These are phyloP conservation scores for Calonectria pseudoreteaudii DNA, from an alignment of 2,329 filamentous ascomycete genomes.

Conservation along the genomic window DNA sequence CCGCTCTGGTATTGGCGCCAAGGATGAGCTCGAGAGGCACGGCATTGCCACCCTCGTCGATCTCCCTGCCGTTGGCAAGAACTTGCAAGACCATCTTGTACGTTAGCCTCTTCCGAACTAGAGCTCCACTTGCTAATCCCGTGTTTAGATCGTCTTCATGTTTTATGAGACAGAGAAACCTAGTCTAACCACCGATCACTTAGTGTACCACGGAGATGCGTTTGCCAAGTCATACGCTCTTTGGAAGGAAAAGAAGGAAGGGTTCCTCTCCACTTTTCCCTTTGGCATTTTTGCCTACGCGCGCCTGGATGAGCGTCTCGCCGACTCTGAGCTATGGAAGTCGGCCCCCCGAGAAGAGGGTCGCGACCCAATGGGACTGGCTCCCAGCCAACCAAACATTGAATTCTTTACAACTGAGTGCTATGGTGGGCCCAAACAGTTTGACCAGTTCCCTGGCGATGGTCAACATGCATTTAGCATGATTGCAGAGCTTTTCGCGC, in stretches of 20 bases:
- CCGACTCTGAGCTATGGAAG: conserved; percentile 66
- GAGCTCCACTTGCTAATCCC: background rate
- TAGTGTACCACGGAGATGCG: conserved; percentile 65
- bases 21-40: conserved; percentile 54
- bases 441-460: conserved; percentile 63
- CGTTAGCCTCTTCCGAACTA: background rate
- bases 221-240: conserved; percentile 62
- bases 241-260: conserved; percentile 69
- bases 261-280: conserved; percentile 70
- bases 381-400: conserved; percentile 66
- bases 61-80: conserved; percentile 62
- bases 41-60: conserved; percentile 56
- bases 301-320: conserved; percentile 70
- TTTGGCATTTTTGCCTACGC: conserved; percentile 73
- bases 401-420: conserved; percentile 74
- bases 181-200: conserved; percentile 65
- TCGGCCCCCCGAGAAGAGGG: conserved; percentile 59
- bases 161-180: conserved; percentile 69
- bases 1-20: conserved; percentile 64
- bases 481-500: conserved; percentile 68
- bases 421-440: conserved; percentile 71
- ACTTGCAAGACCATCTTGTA: conserved; percentile 59
- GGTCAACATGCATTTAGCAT: conserved; percentile 68
- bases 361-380: conserved; percentile 73
- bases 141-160: conserved; percentile 62